These are phyloP conservation scores for Rickenella mellea DNA, from an alignment of 768 basidiomycete species.

Conservation along the genomic window DNA sequence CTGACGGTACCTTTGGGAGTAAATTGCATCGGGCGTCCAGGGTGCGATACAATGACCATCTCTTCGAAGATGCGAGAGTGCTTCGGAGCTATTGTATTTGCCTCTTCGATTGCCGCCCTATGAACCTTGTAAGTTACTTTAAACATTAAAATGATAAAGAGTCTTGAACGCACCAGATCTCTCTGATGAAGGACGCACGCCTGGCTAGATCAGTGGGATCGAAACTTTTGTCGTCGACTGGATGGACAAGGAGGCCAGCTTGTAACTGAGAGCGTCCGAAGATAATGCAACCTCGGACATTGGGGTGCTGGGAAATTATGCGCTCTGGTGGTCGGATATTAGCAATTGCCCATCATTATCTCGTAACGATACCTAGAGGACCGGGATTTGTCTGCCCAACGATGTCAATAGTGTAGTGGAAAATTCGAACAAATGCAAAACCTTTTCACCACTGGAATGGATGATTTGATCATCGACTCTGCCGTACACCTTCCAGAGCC, in stretches of 20 bases:
- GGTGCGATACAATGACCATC: conserved; percentile 27
- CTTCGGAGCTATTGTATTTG: neutral
- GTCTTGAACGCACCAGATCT: conserved; percentile 1
- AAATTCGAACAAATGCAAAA: conserved; percentile 5
- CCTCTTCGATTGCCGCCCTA: conserved; percentile 9
- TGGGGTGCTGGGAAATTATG: conserved; percentile 23
- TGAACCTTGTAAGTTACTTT: conserved; percentile 16
- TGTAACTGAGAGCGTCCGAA: conserved; percentile 10
- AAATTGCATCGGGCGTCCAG: conserved; percentile 30
- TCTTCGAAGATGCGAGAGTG: neutral
- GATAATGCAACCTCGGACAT: conserved; percentile 12
- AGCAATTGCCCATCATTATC: neutral
- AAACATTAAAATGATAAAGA: neutral
- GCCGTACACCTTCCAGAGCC: conserved; percentile 26
- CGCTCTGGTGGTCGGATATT: conserved; percentile 14
- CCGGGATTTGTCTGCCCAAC: conserved; percentile 23
- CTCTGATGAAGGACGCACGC: neutral
- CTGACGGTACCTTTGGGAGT: conserved; percentile 32
- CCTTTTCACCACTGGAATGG: conserved; percentile 33
- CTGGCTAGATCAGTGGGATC: neutral
- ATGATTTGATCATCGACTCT: conserved; percentile 35
- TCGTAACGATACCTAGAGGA: conserved; percentile 15
- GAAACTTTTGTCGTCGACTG: conserved; percentile 18
- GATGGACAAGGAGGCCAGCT: conserved; percentile 13
- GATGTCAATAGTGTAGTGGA: neutral